Evolutionary conservation across 208 protist genomes (phyloP).

Genomic region (Acanthamoeba culbertsoni): DNA sequence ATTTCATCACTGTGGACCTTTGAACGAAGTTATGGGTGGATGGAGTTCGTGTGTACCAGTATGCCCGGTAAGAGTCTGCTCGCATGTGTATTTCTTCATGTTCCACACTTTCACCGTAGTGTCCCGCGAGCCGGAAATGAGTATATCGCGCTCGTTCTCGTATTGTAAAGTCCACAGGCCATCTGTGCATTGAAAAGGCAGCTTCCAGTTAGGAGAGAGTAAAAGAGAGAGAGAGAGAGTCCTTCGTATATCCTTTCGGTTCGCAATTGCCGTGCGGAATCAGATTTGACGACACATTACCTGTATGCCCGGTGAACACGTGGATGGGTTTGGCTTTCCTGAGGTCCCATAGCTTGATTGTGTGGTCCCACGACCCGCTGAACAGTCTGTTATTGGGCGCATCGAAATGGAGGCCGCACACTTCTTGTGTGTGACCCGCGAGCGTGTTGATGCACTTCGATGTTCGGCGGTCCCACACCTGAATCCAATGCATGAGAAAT

Average conservation of each 20-base stretch:
- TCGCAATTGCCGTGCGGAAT: too few relatives aligned
- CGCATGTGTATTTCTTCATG: slow-evolving; percentile 6
- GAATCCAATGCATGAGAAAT: too few relatives aligned
- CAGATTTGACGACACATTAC: too few relatives aligned
- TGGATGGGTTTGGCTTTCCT: background rate
- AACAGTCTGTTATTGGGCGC: background rate
- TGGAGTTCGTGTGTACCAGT: background rate
- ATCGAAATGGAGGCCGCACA: slow-evolving; percentile 35
- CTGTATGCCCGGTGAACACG: slow-evolving; percentile 9
- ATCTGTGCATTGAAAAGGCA: too few relatives aligned
- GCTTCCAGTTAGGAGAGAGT: too few relatives aligned
- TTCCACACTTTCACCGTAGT: slow-evolving; percentile 61
- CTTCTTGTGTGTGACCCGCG: background rate
- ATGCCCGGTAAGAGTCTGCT: slow-evolving; percentile 11
- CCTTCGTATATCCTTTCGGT: too few relatives aligned
- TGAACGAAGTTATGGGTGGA: too few relatives aligned
- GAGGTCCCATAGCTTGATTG: slow-evolving; percentile 51
- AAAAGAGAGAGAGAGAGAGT: too few relatives aligned
- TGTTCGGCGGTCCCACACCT: slow-evolving; percentile 10
- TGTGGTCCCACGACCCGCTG: slow-evolving; percentile 46
- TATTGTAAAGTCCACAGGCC: slow-evolving; percentile 32
- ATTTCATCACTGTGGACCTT: background rate
- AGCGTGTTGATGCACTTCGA: slow-evolving; percentile 28
- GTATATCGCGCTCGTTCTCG: slow-evolving; percentile 23
- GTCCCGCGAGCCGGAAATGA: slow-evolving; percentile 35